phyloP scores from a whole-genome alignment of 2,329 filamentous ascomycete genomes.

The Alternaria brassicicola region DNA sequence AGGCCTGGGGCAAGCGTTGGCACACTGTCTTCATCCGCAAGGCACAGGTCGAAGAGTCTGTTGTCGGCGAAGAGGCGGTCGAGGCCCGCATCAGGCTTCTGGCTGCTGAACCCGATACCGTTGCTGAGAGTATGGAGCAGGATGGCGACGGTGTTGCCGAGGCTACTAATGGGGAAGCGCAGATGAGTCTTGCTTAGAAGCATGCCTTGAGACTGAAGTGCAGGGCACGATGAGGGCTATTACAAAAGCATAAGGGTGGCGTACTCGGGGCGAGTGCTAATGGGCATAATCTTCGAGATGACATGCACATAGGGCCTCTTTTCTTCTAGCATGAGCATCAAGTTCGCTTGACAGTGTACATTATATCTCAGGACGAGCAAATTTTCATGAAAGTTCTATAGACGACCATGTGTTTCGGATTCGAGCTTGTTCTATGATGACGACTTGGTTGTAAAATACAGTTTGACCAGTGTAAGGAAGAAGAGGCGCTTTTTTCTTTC shows the following conservation, averaged over 20 bases:
- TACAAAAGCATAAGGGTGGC: slow-evolving; percentile 7
- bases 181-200: slow-evolving; percentile 21
- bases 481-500: not conserved
- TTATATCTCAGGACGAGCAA: not conserved
- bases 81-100: slow-evolving; percentile 52
- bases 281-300: not conserved
- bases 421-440: too few relatives aligned
- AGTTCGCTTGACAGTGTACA: not conserved
- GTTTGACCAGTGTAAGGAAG: not conserved
- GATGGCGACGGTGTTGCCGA: slow-evolving; percentile 28
- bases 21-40: slow-evolving; percentile 81
- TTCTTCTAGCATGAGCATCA: not conserved
- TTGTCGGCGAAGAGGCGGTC: slow-evolving; percentile 63
- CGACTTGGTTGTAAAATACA: not conserved
- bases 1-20: slow-evolving; percentile 86
- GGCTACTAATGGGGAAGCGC: slow-evolving; percentile 34
- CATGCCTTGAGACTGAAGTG: not conserved
- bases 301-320: not conserved
- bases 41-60: slow-evolving; percentile 82
- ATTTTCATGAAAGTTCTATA: not conserved
- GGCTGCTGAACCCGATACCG: slow-evolving; percentile 34
- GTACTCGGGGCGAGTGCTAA: not conserved
- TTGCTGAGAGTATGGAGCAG: slow-evolving; percentile 28
- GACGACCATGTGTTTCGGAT: not conserved
- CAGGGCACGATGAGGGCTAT: too few relatives aligned